phyloP scores from a whole-genome alignment of 495 filamentous ascomycete genomes.

The Aspergillus wentii region DNA sequence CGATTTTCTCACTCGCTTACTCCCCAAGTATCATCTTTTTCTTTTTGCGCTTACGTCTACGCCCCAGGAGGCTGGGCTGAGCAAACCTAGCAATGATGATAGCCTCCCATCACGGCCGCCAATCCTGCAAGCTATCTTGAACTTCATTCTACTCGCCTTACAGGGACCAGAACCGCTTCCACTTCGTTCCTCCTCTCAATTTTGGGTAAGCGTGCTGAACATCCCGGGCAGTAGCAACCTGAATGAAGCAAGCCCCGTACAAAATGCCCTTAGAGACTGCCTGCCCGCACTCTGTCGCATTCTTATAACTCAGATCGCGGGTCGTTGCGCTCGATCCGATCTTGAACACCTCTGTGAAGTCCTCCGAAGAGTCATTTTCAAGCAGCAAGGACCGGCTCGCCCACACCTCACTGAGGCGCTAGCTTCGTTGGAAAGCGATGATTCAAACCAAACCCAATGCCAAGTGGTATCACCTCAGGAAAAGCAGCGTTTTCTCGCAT shows the following conservation, averaged over 20 bases:
- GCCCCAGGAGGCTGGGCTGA: conserved; percentile 8
- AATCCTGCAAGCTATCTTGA: conserved; percentile 63
- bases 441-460: conserved; percentile 25
- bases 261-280: conserved; percentile 50
- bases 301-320: conserved; percentile 65
- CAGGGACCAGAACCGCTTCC: conserved; percentile 70
- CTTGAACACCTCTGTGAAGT: conserved; percentile 71
- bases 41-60: conserved; percentile 31
- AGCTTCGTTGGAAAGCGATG: conserved; percentile 52
- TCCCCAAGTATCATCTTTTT: conserved; percentile 54
- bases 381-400: conserved; percentile 61
- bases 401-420: conserved; percentile 56
- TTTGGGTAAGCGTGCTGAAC: conserved; percentile 64
- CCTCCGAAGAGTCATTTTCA: conserved; percentile 67
- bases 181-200: conserved; percentile 70
- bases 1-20: conserved; percentile 61
- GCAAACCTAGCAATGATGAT: neutral
- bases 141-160: conserved; percentile 71
- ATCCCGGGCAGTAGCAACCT: conserved; percentile 32
- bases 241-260: conserved; percentile 40
- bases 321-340: conserved; percentile 71
- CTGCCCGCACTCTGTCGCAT: conserved; percentile 56
- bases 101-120: conserved; percentile 14
- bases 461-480: conserved; percentile 25
- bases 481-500: conserved; percentile 31